Conservation (phyloP, 257 asterid genomes). For the Ilex aquifolium region DNA sequence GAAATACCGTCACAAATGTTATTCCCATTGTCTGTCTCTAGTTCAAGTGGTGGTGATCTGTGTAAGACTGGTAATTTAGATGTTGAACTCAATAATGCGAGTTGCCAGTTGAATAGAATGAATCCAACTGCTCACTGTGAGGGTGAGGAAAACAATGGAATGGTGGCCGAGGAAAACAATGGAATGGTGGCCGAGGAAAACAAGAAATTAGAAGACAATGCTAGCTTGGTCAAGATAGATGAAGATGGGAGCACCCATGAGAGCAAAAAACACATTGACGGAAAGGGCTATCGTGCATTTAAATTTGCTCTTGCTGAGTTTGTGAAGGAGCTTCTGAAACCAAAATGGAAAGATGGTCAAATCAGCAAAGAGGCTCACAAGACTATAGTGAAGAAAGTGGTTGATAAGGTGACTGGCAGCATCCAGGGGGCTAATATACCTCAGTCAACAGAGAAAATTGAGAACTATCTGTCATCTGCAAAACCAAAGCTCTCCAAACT, state of each 20-base stretch:
- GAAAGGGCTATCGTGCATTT: not conserved
- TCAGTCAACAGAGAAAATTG: too few species aligned
- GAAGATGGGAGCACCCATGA: too few species aligned
- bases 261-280: not conserved
- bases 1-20: not conserved
- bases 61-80: too few species aligned
- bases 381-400: not conserved
- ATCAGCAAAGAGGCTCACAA: not conserved
- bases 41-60: too few species aligned
- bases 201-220: not conserved
- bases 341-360: conserved; percentile 2
- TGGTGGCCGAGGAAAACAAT: not conserved
- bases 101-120: too few species aligned
- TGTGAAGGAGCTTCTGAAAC: not conserved
- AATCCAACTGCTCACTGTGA: too few species aligned
- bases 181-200: not conserved
- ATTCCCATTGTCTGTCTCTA: not conserved
- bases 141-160: not conserved
- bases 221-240: not conserved
- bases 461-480: too few species aligned
- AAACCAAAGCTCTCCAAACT: too few species aligned
- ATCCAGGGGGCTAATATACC: not conserved
- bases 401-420: not conserved
- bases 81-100: too few species aligned
- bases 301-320: not conserved